Evolutionary conservation across 352 stramenopile species (phyloP), one percentile per base, ranked within the genome.

Genomic region (Phytophthora colocasiae): DNA sequence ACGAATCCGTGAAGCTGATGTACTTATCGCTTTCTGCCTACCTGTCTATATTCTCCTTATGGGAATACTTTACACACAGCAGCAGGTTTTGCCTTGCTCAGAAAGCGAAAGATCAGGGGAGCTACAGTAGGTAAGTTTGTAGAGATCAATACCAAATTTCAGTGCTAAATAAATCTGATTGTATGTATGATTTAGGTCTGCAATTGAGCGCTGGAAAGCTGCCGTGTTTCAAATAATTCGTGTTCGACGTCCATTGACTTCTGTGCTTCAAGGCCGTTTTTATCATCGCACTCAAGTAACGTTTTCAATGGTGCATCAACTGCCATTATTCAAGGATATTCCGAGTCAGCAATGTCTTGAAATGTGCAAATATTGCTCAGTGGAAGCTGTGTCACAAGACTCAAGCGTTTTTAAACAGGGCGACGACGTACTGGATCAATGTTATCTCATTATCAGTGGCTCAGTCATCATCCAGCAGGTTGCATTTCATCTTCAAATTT

Each of bases 211-310:
- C 44, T 41, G 64, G 68, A 31, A 69, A 69, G 9, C 67, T 56
- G 53, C 60, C 66, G 17, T 65, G 55, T 48, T 81, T 66, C 74
- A 69, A 70, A 53, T 77, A 73, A 75, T 81, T n/a, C 74, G 81
- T 36, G 55, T 60, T 6, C 62, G 76, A 15, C 81, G 60, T 1
- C 53, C 66, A 1, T 85, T 71, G 74, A 64, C 47, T 11, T 75
- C 66, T 2, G 61, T 83, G 26, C 9, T 54, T 83, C 2, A 68
- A 47, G 9, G 62, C 17, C 5, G 75, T 26, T 65, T 61, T 22
- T 62, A 75, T 26, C 58, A 64, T 48, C 71, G 77, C 22, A 79
- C 80, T 14, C 64, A 78, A 59, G 44, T 85, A 4, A 57, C 83
- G 15, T 70, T 75, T 29, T 70, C 78, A 7, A 49, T 85, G 7